Conservation (phyloP, 2,329 filamentous ascomycete genomes). For the Talaromyces sp. region DNA sequence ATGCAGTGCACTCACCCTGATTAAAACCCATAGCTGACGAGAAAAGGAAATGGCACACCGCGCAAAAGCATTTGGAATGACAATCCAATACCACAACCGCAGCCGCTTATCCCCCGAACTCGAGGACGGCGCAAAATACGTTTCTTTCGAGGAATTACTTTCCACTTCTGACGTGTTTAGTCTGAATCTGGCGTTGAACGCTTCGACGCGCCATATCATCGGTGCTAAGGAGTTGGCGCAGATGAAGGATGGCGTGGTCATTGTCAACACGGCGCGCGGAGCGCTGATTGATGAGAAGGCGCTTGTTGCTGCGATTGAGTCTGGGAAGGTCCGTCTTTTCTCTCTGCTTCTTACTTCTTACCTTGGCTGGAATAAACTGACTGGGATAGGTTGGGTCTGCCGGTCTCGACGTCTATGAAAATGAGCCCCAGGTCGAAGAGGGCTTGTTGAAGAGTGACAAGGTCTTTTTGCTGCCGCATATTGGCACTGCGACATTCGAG, state of each 20-base stretch:
- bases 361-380: neutral
- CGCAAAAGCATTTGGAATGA: conserved; percentile 46
- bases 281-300: conserved; percentile 47
- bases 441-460: conserved; percentile 45
- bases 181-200: conserved; percentile 45
- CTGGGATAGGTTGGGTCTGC: conserved; percentile 37
- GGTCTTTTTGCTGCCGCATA: conserved; percentile 57
- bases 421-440: conserved; percentile 46
- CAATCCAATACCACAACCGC: conserved; percentile 48
- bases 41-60: conserved; percentile 44
- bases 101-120: conserved; percentile 39
- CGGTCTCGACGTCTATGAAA: conserved; percentile 48
- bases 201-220: conserved; percentile 46
- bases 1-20: conserved; percentile 13
- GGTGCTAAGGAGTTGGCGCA: conserved; percentile 43
- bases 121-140: conserved; percentile 42
- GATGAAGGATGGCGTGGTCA: conserved; percentile 45
- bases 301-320: conserved; percentile 43
- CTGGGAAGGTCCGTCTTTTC: conserved; percentile 37
- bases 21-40: neutral
- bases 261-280: conserved; percentile 45
- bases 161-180: conserved; percentile 46
- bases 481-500: conserved; percentile 59
- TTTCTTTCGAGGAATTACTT: conserved; percentile 47
- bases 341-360: neutral